Base-by-base conservation (phyloP, 2,329 filamentous ascomycete genomes). In the Fusarium denticulatum region DNA sequence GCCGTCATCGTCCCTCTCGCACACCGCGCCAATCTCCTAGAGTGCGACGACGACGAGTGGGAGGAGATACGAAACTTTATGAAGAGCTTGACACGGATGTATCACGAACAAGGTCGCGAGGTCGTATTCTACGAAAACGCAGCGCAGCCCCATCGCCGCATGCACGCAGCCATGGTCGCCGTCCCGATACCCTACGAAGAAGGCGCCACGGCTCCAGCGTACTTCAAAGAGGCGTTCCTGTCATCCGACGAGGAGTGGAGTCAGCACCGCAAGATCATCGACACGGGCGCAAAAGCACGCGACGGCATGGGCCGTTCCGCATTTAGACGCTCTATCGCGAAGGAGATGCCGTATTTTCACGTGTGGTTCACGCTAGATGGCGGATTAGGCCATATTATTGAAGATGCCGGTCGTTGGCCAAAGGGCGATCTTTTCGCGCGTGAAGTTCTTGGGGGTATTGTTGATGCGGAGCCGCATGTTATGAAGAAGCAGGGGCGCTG, bases 21-120 rank as follows among this genome's bases (percentile, higher is more conserved):
- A 76, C 96, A 99, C 81, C 92, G 92, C 59, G 91, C 88, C 30
- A 99, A 98, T 81, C 89, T 99, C 1, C 86, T 99, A n/a, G 96
- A 98, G 82, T 99, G 96, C 82, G 96, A 98, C 82, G 96, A 99
- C 79, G 96, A 99, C 80, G 96, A 99, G 81, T 99, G 97, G 97
- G 96, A 99, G 80, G 96, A 99, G 83, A 92, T 99, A 11, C 93
- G 96, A 76, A 99, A 99, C 82, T 99, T 99, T 80, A 98, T 98
- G 96, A 99, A 99, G 85, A 93, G 91, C 66, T 87, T 99, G 26
- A 98, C 93, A 9, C 91, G 96, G 49, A 93, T 98, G 90, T 99
- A 98, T 83, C 94, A 97, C 83, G 93, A 95, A 47, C 94, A 97
- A 81, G 95, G 95, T 16, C 93, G 94, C 58, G 94, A 96, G 77